Evolutionary conservation across 163 green algal species (phyloP).

Genomic region (Chloromonas sp.): DNA sequence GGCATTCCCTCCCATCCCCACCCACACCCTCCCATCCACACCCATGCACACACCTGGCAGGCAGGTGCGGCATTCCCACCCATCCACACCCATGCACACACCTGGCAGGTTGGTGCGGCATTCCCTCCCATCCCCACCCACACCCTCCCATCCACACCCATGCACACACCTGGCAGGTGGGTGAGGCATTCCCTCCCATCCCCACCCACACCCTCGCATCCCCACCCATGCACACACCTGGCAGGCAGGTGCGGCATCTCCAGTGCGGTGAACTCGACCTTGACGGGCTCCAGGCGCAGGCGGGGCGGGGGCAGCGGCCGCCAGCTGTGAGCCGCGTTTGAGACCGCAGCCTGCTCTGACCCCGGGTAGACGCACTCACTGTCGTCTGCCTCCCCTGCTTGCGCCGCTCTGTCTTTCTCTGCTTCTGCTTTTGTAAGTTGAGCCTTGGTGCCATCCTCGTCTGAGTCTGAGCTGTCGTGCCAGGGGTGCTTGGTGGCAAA

Average conservation of each 20-base stretch:
- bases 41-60: constrained; percentile 26
- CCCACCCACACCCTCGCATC: no score
- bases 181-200: no score
- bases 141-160: no score
- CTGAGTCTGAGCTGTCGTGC: background rate
- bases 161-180: background rate
- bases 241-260: constrained; percentile 60
- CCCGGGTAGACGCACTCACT: background rate
- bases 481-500: no score
- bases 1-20: no score
- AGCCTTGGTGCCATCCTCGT: constrained; percentile 1
- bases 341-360: background rate
- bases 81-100: background rate
- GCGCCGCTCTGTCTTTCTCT: background rate
- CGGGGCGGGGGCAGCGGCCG: constrained; percentile 31
- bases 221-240: constrained; percentile 4
- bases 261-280: constrained; percentile 57
- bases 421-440: background rate
- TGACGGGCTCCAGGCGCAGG: constrained; percentile 21
- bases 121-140: no score
- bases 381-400: background rate
- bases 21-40: no score
- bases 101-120: background rate
- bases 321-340: background rate
- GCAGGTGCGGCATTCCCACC: constrained; percentile 54